phyloP scores from a whole-genome alignment of 1,139 yeast species.

The Scheffersomyces illinoinensis region DNA sequence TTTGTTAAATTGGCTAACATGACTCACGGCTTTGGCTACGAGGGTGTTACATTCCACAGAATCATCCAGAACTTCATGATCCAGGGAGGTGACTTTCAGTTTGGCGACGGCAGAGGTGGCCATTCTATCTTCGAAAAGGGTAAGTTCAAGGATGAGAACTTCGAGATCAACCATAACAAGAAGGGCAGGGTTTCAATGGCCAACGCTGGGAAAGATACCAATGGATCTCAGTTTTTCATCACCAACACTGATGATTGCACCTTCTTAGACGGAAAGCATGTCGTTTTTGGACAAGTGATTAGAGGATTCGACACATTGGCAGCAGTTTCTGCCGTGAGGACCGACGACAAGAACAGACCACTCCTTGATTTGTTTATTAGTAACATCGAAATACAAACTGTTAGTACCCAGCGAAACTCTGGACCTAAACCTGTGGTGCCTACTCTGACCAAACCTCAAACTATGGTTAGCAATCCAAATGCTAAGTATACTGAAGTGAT shows the following conservation, averaged over 20 bases:
- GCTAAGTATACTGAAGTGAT: conserved; percentile 2
- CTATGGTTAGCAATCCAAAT: neutral
- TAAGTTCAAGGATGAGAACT: conserved; percentile 41
- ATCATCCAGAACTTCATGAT: conserved; percentile 39
- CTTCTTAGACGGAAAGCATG: conserved; percentile 54
- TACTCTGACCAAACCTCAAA: neutral
- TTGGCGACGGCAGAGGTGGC: conserved; percentile 31
- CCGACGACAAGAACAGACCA: conserved; percentile 10
- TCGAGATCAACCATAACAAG: conserved; percentile 33
- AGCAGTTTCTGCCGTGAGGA: conserved; percentile 11
- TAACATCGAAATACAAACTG: conserved; percentile 19
- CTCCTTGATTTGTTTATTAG: conserved; percentile 14
- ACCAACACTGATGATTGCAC: conserved; percentile 22
- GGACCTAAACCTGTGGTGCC: conserved; percentile 3
- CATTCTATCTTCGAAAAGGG: conserved; percentile 29
- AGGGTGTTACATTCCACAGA: conserved; percentile 33
- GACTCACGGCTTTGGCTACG: conserved; percentile 39
- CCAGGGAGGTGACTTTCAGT: conserved; percentile 40
- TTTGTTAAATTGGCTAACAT: conserved; percentile 34
- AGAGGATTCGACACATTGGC: conserved; percentile 27
- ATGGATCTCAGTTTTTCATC: conserved; percentile 45
- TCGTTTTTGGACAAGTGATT: conserved; percentile 58
- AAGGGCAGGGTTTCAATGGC: conserved; percentile 46
- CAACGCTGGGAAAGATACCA: conserved; percentile 42
- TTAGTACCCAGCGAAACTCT: conserved; percentile 6